A percentile compares a stretch with the other conserved stretches of the same genome.
These are phyloP conservation scores for Hyphodiscus sp. DNA, from an alignment of 2,329 filamentous ascomycete species.

Conservation along the genomic window DNA sequence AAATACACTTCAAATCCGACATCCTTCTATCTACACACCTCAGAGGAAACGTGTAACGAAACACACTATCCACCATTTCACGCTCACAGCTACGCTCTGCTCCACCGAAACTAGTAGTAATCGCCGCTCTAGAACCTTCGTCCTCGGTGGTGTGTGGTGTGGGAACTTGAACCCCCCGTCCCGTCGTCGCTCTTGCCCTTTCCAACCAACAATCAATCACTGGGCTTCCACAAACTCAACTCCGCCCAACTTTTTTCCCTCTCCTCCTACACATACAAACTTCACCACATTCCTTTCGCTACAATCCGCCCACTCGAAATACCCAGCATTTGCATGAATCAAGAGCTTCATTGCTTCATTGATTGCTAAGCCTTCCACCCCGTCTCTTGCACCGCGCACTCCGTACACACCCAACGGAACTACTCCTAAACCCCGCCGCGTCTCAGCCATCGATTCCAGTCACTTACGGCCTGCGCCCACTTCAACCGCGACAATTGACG, in stretches of 20 bases:
- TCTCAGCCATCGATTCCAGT: slow-evolving; percentile 8
- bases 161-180: neutral
- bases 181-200: slow-evolving; percentile 1
- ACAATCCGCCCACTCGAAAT: neutral
- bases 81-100: neutral
- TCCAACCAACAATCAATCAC: neutral
- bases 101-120: neutral
- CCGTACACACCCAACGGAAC: slow-evolving; percentile 2
- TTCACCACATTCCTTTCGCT: neutral
- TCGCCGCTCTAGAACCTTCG: neutral
- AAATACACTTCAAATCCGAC: no score
- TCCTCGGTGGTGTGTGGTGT: neutral
- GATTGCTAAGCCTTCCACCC: neutral
- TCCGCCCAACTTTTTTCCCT: neutral
- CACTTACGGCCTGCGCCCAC: slow-evolving; percentile 1
- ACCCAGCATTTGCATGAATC: neutral
- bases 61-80: neutral
- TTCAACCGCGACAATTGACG: slow-evolving; percentile 7
- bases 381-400: neutral
- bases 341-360: neutral
- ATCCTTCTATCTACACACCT: neutral
- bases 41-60: neutral
- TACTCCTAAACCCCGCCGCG: slow-evolving; percentile 3
- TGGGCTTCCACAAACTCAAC: slow-evolving; percentile 6
- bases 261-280: neutral